Evolutionary conservation across 345 rosid species (phyloP), one percentile per base, ranked within the genome.

Genomic region (Rubroshorea leprosula): DNA sequence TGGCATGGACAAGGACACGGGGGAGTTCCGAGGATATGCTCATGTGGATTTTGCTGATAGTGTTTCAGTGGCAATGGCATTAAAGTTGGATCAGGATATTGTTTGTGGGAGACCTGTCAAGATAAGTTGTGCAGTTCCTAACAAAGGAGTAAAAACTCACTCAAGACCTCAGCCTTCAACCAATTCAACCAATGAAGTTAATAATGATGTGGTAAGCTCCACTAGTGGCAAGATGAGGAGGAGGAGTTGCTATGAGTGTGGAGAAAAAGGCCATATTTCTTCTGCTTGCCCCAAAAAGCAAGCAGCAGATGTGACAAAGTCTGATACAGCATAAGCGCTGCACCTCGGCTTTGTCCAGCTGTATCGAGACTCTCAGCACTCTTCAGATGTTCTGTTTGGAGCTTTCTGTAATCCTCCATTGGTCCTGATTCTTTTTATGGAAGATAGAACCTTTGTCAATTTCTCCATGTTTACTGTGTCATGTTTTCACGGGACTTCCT

Each of bases 1-100:
- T n/a, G 99, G 96, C 21, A 72, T 26, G 68, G 71, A 84, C 78
- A 92, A 89, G 75, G 94, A 83, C 72, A 87, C 91, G 13, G 88
- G 82, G 60, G 92, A 85, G 50, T 87, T 89, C 74, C 76, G 73
- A 58, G 99, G 99, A 35, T 89, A 82, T 38, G 97, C 88, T 21
- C 99, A 89, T 62, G 83, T 89, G 43, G 92, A 87, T 68, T 93
- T 89, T 70, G 69, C 82, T 11, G 86, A 87, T 61, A 79, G 82
- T 45, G 65, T 71, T 17, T 86, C 84, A 7, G 65, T 82, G 57
- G 68, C 68, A 0, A 76, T 80, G 82, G 94, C 99, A 27, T 71
- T 93, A 11, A 87, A 85, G 83, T 76, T 89, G 75, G 89, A 93
- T 78, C 91, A 87, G 74, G 79, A 70, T 48, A 60, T 83, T 65